phyloP scores from a whole-genome alignment of 75 land plant species.

The Adiantum capillusveneris region DNA sequence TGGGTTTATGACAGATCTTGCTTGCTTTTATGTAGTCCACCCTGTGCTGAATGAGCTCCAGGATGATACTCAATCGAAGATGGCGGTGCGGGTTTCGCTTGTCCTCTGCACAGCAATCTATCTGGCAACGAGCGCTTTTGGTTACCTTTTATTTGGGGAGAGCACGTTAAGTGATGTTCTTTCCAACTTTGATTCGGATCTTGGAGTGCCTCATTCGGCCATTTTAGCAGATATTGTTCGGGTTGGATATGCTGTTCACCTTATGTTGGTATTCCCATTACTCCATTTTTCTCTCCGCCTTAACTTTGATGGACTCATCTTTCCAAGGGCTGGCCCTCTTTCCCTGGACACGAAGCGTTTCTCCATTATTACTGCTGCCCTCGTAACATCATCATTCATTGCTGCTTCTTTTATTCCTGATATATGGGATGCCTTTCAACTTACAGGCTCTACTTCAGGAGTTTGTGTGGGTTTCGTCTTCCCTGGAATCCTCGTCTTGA shows the following conservation, averaged over 20 bases:
- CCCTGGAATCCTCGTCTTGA: constrained; percentile 70
- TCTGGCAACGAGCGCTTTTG: constrained; percentile 62
- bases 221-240: constrained; percentile 56
- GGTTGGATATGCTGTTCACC: constrained; percentile 70
- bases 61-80: constrained; percentile 37
- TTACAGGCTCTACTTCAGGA: constrained; percentile 87
- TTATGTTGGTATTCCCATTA: constrained; percentile 92
- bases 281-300: constrained; percentile 70
- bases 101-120: constrained; percentile 63
- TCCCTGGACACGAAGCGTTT: constrained; percentile 47
- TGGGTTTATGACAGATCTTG: neutral
- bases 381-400: constrained; percentile 42
- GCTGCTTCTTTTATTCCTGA: constrained; percentile 84
- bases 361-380: constrained; percentile 29
- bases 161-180: constrained; percentile 64
- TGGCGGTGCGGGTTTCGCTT: constrained; percentile 54
- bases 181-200: constrained; percentile 71
- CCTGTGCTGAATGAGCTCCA: constrained; percentile 76
- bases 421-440: constrained; percentile 93
- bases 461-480: constrained; percentile 81
- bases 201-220: constrained; percentile 52
- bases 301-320: constrained; percentile 73
- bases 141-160: constrained; percentile 75
- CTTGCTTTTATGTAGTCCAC: constrained; percentile 46
- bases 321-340: constrained; percentile 45